Base-by-base conservation (phyloP, 2,329 filamentous ascomycete genomes). In the Botrytis byssoidea region DNA sequence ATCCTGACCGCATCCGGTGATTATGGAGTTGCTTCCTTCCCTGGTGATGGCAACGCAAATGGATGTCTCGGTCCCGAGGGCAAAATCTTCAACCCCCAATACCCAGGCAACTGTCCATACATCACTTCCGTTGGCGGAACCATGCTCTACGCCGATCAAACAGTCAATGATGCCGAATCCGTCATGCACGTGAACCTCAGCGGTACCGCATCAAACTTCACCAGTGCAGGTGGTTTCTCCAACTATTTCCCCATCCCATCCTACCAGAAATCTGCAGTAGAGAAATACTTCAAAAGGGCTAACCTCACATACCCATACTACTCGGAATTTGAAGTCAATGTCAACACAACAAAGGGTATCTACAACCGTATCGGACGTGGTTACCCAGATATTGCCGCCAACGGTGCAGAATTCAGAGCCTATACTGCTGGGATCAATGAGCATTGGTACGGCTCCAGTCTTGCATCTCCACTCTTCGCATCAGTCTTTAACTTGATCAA, bases 91-190 rank as follows among this genome's bases (percentile, higher is more conserved):
- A 78, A 77, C 48, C 77, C 77, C 1, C 86, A 85, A 8, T 93
- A 93, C 81, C 91, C 91, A 0, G 87, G 87, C 0, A 86, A 87
- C 0, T 93, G 91, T 77, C 91, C 91, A 0, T 93, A 88, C 80
- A 87, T 93, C 12, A 93, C 91, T 0, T 83, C 86, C 3, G 87
- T 93, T 1, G 91, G 91, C 10, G 91, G 88, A 1, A 90, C 89
- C n/a, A 7, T 82, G 83, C 78, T 82, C 84, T 75, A 83, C 85
- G 72, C 77, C 83, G 71, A 86, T 85, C 29, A 85, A 88, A 78
- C 82, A 80, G 64, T 77, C 22, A 69, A 76, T 14, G 77, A 79
- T 57, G 59, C 74, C 1, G 78, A 79, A 72, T 75, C 75, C 25
- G 78, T 77, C 61, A 77, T 78, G 76, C 48, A 61, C 2, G 74